These are phyloP conservation scores for Penicillium sp. DNA, from an alignment of 2,329 filamentous ascomycete species.

Conservation along the genomic window DNA sequence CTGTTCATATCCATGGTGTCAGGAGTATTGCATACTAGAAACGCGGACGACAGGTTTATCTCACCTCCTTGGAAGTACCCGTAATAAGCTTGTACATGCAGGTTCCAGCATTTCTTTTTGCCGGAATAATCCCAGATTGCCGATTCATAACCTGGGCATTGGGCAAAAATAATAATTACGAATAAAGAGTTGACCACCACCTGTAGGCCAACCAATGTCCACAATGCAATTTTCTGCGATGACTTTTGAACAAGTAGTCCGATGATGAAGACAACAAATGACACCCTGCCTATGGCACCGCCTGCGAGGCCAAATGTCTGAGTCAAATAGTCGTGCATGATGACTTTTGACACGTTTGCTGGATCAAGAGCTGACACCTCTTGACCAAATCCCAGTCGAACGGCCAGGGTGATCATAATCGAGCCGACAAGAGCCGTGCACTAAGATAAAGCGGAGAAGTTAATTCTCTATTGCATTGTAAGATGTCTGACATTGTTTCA, in stretches of 20 bases:
- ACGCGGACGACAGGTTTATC: not conserved
- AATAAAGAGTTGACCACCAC: conserved; percentile 23
- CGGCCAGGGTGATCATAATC: conserved; percentile 20
- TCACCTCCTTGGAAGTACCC: conserved; percentile 30
- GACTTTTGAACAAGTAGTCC: conserved; percentile 18
- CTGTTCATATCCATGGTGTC: conserved; percentile 10
- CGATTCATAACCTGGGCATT: conserved; percentile 23
- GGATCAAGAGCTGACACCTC: conserved; percentile 8
- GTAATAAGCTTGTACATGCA: conserved; percentile 26
- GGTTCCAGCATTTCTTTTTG: conserved; percentile 20
- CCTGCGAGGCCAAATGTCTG: conserved; percentile 26
- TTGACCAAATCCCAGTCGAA: conserved; percentile 23
- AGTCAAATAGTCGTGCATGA: conserved; percentile 27
- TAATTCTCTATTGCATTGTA: not conserved
- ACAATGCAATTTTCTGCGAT: conserved; percentile 18
- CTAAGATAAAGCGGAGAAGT: conserved; percentile 18
- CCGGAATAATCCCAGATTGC: conserved; percentile 23
- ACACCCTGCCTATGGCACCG: conserved; percentile 21
- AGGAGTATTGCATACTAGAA: not conserved
- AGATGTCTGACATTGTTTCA: not conserved
- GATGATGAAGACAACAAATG: conserved; percentile 25
- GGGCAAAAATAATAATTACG: conserved; percentile 26
- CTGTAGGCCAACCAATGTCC: conserved; percentile 21
- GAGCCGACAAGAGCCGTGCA: conserved; percentile 21
- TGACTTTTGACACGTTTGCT: conserved; percentile 10